Base-by-base conservation (phyloP, 306 rosid species). In the Sesbania bispinosa region DNA sequence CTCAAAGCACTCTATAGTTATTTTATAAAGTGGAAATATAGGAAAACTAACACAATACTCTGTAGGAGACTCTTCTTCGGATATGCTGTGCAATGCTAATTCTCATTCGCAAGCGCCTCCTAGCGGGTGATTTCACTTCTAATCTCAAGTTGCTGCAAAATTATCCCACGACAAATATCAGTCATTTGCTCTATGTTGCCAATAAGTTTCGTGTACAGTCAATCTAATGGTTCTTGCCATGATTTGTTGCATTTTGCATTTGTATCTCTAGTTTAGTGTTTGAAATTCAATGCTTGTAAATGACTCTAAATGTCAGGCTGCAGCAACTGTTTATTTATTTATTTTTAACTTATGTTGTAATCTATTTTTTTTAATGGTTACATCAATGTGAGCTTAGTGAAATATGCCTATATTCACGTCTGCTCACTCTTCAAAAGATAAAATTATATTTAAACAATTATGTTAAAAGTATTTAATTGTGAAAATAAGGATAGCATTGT, bases 61-160 rank as follows among this genome's bases (percentile, higher is more conserved):
- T 85, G 85, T 52, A 95, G 99, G 99, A 89, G 78, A 95, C 96
- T 62, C 96, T 95, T 67, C 89, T 91, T 20, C 88, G 99, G 67
- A 71, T 95, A 83, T 95, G 99, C 77, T 91, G 97, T 73, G 97
- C 99, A 41, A 95, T 95, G 99, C 85, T 95, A 74, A 80, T 91
- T 72, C 92, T 95, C 32, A 73, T 91, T 67, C 96, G 99, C 38
- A 86, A 91, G 60, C 96, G 97, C 51, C 88, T 95, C 65, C 85
- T 95, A 39, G 99, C 97, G 0, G 99, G 99, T 19, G 99, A 95
- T 95, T 95, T 95, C 80, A 95, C 99, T 32, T 85, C 96, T 1
- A 95, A 91, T 88, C 99, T 95, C 66, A 95, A 95, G 82, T 80
- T 95, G 80, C 88, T 95, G 69, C 99, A 95, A 69, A 79, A 77